Base-by-base conservation (phyloP, 106 monocot species). In the Alisma plantagoaquatica region DNA sequence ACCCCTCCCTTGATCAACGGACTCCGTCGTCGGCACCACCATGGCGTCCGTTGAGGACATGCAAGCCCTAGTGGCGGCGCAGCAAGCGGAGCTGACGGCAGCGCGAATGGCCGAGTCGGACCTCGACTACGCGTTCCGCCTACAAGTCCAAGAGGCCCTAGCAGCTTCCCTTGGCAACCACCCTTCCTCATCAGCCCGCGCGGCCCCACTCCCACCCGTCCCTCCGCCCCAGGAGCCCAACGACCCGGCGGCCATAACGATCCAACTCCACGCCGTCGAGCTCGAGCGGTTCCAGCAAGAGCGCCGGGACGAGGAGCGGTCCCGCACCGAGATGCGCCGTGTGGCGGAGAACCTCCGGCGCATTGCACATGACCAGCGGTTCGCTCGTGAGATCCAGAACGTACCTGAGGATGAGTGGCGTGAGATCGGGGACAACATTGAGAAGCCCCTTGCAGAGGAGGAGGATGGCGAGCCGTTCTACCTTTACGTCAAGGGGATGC, bases 121-220 rank as follows among this genome's bases (percentile, higher is more conserved):
- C 31, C 67, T 74, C 53, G 77, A 77, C 27, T 32, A 74, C 29
- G 83, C 83, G 45, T 77, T 29, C 63, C 70, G 30, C 31, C 71
- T 93, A 42, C 93, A 93, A 46, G 41, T 93, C 32, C 29, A 87
- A 27, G 93, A 87, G 43, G 83, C 87, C 46, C 71, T 86, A 54
- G 57, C 78, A 32, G 78, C 76, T 31, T 87, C 86, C 27, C 63
- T 68, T 60, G 31, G 55, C 43, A 29, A 52, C 41, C 15, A n/a
- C 18, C 46, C 30, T 5, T n/a, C n/a, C n/a, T 44, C 75, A 23
- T 51, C 73, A 30, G 27, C 69, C 31, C 29, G 58, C 48, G 1
- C 15, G 9, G 63, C 44, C 19, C 54, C 45, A 1, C 65, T 56
- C 58, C 47, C 7, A 6, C 24, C 61, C 22, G 27, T 2, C 23